These are phyloP conservation scores for Amanita phalloides DNA, from an alignment of 768 basidiomycete genomes.

Conservation along the genomic window DNA sequence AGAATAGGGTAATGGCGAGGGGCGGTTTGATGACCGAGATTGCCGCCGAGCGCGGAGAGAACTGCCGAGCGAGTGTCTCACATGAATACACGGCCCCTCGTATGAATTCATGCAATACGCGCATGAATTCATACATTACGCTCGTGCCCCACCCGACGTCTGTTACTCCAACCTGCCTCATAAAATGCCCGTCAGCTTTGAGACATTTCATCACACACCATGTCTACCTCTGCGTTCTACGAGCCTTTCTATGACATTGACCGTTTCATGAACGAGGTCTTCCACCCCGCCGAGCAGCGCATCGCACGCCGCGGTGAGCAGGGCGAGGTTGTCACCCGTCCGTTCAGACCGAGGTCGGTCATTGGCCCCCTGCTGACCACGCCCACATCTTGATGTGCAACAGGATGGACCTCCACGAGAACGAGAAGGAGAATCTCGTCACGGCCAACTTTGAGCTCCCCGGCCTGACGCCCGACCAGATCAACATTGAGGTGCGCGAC, in stretches of 20 bases:
- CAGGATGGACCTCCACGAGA: conserved; percentile 49
- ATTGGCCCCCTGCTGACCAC: background rate
- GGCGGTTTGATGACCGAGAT: too few species aligned
- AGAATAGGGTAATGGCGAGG: too few species aligned
- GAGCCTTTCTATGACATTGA: conserved; percentile 7
- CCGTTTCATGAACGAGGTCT: background rate
- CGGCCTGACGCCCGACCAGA: conserved; percentile 37
- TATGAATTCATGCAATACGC: too few species aligned
- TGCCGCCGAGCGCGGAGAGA: too few species aligned
- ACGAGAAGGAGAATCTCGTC: conserved; percentile 32
- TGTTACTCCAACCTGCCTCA: too few species aligned
- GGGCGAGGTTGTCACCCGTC: background rate
- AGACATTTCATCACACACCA: background rate
- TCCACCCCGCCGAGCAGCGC: background rate
- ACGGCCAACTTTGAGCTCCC: conserved; percentile 51
- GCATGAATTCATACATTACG: background rate
- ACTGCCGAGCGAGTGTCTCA: too few species aligned
- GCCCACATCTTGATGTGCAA: background rate
- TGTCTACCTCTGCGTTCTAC: conserved; percentile 1
- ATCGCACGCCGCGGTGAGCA: background rate
- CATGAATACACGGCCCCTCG: too few species aligned
- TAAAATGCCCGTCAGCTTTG: background rate
- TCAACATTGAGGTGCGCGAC: conserved; percentile 40
- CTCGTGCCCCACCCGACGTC: background rate
- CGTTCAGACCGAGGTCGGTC: background rate